Base-by-base conservation (phyloP, 2,329 filamentous ascomycete species). In the Metarhizium sp. region DNA sequence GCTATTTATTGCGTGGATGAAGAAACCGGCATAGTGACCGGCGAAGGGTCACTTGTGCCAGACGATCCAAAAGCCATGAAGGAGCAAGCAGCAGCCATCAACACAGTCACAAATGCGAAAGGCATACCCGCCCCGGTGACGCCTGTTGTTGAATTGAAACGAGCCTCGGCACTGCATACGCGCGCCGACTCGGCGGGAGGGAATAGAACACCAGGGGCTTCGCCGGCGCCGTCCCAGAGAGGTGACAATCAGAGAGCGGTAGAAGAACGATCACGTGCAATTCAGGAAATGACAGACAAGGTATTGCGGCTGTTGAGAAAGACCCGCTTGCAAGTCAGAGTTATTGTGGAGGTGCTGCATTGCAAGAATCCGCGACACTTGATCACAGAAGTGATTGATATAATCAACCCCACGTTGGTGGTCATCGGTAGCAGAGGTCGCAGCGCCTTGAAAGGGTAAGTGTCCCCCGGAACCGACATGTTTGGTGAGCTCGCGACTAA, bases 331-430 rank as follows among this genome's bases (percentile, higher is more conserved):
- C 92, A 99, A 69, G 92, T 96, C 51, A 85, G 91, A 56, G 88
- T 96, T 50, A 90, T 96, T 52, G 87, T 99, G 38, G 94, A 99
- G 72, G 92, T 97, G 32, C 87, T 99, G 61, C 94, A 97, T 72
- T 97, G 94, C 85, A 97, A 96, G 78, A 96, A 89, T 66, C 91
- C 94, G 4, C 92, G 94, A 70, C 92, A 96, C 69, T 80, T 97
- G 75, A 91, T 99, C 60, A 95, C 91, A 0, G 94, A 97, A 75
- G 91, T 96, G 73, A 97, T 99, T 70, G 94, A 99, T 69, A 82
- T 90, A 60, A 81, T 97, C 53, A 88, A 87, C 60, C 94, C 94
- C 4, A 97, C 92, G 1, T 76, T 99, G 57, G 92, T 96, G 20
- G 90, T 99, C 61, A 82, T 97, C 57, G 94, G 94, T 51, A 96